These are phyloP conservation scores for Cladosporium sp. DNA, from an alignment of 2,329 filamentous ascomycete species.

Conservation along the genomic window DNA sequence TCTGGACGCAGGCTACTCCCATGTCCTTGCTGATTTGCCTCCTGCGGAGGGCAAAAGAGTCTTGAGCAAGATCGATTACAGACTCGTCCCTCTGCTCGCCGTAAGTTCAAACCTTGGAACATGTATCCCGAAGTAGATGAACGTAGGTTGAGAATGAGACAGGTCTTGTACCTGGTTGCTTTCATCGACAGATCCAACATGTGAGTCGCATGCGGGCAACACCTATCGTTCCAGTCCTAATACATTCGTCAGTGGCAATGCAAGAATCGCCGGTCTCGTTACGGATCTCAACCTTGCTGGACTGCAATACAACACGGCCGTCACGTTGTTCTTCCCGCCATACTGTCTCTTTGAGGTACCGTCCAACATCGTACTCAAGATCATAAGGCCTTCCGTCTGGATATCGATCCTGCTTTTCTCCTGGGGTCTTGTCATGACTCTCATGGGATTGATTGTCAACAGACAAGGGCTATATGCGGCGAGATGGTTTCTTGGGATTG, in stretches of 20 bases:
- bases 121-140: too few relatives aligned
- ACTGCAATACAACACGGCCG: slow-evolving; percentile 55
- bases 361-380: slow-evolving; percentile 18
- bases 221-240: neutral
- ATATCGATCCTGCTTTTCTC: slow-evolving; percentile 21
- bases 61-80: slow-evolving; percentile 40
- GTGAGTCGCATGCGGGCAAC: neutral
- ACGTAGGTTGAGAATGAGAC: too few relatives aligned
- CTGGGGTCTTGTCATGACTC: slow-evolving; percentile 21
- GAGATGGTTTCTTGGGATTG: slow-evolving; percentile 16
- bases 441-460: slow-evolving; percentile 20
- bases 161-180: slow-evolving; percentile 51
- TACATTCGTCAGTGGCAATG: slow-evolving; percentile 19
- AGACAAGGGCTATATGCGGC: slow-evolving; percentile 15
- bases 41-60: slow-evolving; percentile 4
- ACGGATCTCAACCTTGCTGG: slow-evolving; percentile 21
- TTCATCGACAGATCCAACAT: slow-evolving; percentile 46
- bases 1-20: slow-evolving; percentile 12
- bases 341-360: slow-evolving; percentile 37
- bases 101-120: too few relatives aligned
- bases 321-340: slow-evolving; percentile 57
- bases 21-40: slow-evolving; percentile 10
- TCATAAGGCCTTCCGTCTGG: slow-evolving; percentile 21
- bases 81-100: slow-evolving; percentile 35
- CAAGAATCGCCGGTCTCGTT: slow-evolving; percentile 23